Evolutionary conservation across 176 grass and related monocot species (phyloP), one percentile per base, ranked within the genome.

Genomic region (Carex littledalei): DNA sequence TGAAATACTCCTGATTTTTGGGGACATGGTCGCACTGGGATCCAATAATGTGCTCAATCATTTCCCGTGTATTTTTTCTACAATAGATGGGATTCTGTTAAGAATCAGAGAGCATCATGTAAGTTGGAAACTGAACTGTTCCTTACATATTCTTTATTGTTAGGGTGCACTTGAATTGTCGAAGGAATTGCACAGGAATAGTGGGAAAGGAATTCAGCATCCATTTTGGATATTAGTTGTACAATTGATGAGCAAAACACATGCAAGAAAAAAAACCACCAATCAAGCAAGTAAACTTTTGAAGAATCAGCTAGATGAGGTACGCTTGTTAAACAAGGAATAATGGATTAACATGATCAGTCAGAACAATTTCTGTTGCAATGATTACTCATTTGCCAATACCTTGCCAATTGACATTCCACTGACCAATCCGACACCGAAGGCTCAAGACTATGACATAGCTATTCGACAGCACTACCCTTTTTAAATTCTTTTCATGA

Each of bases 401-500:
- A 62, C 18, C 59, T 20, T 63, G 7, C 60, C 49, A 55, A 55
- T 14, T 10, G 2, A 24, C 70, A 52, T 24, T 50, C n/a, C 12
- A 56, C 74, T 56, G 49, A 55, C 50, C 74, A 78, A 78, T 78
- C 14, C 18, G n/a, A 6, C 24, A 78, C 24, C 21, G 1, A 24
- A 56, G 74, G 7, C 24, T 54, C 50, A 78, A 34, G 49, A 4
- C 74, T 78, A 78, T 78, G 50, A 78, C 74, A 54, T 15, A 54
- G 54, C 74, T 77, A 60, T 21, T 39, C 15, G 11, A 78, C 54
- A 68, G 50, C 80, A 84, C 84, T 84, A 85, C 86, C 81, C 77
- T 71, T 85, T 92, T 63, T 49, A 45, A 84, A 87, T 80, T 76
- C 80, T 84, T 82, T 85, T 32, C 37, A 60, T 57, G 81, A 81